phyloP scores from a whole-genome alignment of 1,284 basidiomycete species.

The Termitomyces sp. region DNA sequence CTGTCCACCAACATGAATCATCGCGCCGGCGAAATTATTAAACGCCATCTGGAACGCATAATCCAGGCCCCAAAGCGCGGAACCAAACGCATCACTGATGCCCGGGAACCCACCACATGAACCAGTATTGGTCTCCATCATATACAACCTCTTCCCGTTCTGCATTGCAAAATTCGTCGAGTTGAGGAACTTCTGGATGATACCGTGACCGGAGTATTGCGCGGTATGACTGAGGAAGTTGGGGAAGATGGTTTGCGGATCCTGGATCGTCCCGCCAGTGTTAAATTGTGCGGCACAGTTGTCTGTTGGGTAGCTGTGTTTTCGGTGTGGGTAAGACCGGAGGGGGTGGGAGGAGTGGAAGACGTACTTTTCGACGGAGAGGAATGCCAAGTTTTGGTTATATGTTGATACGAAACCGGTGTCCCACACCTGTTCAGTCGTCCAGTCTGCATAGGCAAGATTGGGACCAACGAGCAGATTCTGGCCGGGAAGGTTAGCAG shows the following conservation, averaged over 20 bases:
- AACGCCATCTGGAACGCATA: constrained; percentile 60
- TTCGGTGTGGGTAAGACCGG: not conserved
- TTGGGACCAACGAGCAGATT: constrained; percentile 41
- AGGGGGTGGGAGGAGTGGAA: not conserved
- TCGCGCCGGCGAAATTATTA: constrained; percentile 50
- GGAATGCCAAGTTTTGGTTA: constrained; percentile 30
- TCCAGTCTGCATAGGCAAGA: constrained; percentile 41
- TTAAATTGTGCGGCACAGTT: constrained; percentile 12
- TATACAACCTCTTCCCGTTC: constrained; percentile 50
- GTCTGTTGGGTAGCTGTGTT: constrained; percentile 14
- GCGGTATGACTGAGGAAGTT: constrained; percentile 54
- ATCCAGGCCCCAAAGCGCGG: constrained; percentile 68
- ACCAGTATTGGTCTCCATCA: constrained; percentile 81
- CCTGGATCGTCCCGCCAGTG: constrained; percentile 1
- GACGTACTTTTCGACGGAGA: constrained; percentile 45
- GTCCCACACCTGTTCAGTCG: constrained; percentile 37
- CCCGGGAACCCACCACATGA: constrained; percentile 80
- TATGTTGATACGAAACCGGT: constrained; percentile 41
- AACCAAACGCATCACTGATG: constrained; percentile 67
- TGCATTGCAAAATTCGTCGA: constrained; percentile 40
- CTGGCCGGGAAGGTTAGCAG: constrained; percentile 27
- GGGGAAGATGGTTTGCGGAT: constrained; percentile 10
- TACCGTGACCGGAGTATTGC: constrained; percentile 39
- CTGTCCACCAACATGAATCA: constrained; percentile 66
- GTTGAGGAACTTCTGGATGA: constrained; percentile 49